phyloP scores from a whole-genome alignment of 225 moss, liverwort and hornwort species.

The Physcomitrium patens region DNA sequence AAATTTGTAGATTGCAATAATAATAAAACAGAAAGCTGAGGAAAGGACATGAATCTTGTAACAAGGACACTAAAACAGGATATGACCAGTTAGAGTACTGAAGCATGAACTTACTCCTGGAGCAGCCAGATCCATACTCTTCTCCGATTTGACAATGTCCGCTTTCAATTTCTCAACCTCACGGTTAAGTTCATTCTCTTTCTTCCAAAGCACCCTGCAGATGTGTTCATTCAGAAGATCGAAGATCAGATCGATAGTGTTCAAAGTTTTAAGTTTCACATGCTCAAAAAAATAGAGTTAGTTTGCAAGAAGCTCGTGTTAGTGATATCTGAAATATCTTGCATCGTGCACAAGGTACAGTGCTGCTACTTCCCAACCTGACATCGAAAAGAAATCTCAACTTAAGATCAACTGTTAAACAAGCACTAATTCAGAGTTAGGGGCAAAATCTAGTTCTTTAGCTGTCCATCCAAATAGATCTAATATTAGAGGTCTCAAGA shows the following conservation, averaged over 20 bases:
- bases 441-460: background rate
- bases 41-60: slow-evolving; percentile 10
- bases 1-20: background rate
- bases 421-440: slow-evolving; percentile 2
- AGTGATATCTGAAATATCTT: background rate
- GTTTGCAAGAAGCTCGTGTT: background rate
- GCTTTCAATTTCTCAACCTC: slow-evolving; percentile 73
- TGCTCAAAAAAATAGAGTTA: background rate
- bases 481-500: background rate
- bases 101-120: slow-evolving; percentile 67
- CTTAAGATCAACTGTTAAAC: background rate
- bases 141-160: slow-evolving; percentile 79
- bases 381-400: slow-evolving; percentile 5
- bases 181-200: slow-evolving; percentile 60
- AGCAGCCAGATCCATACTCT: slow-evolving; percentile 84
- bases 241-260: background rate
- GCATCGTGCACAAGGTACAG: background rate
- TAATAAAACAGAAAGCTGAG: background rate
- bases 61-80: slow-evolving; percentile 7
- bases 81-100: background rate
- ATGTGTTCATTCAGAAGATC: slow-evolving; percentile 17
- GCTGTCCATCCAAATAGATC: background rate
- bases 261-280: background rate
- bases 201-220: slow-evolving; percentile 75
- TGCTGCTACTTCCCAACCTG: slow-evolving; percentile 3